phyloP scores from a whole-genome alignment of 805 yeast species.

The Aciculoconidium aculeatum region DNA sequence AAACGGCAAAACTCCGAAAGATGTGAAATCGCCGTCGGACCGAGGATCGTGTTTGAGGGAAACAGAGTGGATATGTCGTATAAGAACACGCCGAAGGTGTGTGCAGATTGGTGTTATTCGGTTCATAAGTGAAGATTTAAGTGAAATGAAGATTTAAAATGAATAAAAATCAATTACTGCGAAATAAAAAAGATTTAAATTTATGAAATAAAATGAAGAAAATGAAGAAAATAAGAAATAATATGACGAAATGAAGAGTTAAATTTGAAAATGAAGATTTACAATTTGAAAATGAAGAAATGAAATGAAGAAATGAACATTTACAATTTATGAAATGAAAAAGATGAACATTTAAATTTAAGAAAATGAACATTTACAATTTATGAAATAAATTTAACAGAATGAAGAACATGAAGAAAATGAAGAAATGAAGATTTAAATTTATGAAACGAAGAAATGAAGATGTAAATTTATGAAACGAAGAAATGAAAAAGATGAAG shows the following conservation, averaged over 20 bases:
- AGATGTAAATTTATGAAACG: not conserved
- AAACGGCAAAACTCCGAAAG: constrained; percentile 18
- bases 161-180: no score
- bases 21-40: constrained; percentile 13
- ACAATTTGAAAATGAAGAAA: constrained; percentile 2
- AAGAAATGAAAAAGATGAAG: no score
- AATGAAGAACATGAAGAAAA: no score
- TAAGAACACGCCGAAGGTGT: not conserved
- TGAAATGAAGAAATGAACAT: no score
- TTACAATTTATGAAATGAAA: no score
- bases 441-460: no score
- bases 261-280: constrained; percentile 1
- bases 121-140: not conserved
- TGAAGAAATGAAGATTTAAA: not conserved
- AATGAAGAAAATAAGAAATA: constrained; percentile 1
- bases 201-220: no score
- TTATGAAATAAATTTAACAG: no score
- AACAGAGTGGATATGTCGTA: not conserved
- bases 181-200: no score
- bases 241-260: not conserved
- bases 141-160: not conserved
- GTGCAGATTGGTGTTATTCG: not conserved
- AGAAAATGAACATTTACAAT: no score
- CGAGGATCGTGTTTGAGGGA: constrained; percentile 8
- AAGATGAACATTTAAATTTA: no score